Conservation (phyloP, 441 rosid genomes). For the Brassica hybrid region DNA sequence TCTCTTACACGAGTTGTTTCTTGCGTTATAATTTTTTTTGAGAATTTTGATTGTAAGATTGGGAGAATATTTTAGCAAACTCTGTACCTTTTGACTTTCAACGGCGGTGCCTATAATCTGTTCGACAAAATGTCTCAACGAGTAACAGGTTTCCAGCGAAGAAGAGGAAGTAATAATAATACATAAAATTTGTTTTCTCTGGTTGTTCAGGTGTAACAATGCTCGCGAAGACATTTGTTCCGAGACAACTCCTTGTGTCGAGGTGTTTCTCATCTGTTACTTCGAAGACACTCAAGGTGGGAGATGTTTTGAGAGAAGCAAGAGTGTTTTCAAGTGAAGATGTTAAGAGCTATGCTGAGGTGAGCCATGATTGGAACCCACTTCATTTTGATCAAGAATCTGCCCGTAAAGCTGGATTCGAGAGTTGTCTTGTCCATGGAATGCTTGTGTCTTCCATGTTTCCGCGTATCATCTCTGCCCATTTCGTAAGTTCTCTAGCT, state of each 20-base stretch:
- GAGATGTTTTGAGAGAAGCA: too few relatives aligned
- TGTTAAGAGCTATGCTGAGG: conserved; percentile 66
- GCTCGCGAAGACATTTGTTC: conserved; percentile 38
- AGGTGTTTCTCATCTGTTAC: conserved; percentile 52
- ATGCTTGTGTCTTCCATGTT: conserved; percentile 87
- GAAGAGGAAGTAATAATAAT: neutral
- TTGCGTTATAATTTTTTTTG: neutral
- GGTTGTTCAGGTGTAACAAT: conserved; percentile 34
- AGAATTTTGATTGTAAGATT: neutral
- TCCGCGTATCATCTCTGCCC: conserved; percentile 73
- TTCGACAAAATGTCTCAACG: conserved; percentile 33
- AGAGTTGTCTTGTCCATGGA: conserved; percentile 78
- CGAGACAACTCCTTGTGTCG: conserved; percentile 27
- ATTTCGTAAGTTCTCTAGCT: conserved; percentile 59
- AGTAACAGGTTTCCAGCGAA: neutral
- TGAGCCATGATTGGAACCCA: conserved; percentile 73
- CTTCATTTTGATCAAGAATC: conserved; percentile 70
- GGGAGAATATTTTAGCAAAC: neutral
- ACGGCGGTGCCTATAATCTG: conserved; percentile 16
- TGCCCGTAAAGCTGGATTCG: conserved; percentile 66
- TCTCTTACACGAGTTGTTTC: neutral
- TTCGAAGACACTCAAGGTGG: conserved; percentile 46
- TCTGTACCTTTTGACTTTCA: neutral
- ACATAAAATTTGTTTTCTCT: neutral
- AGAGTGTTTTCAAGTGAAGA: conserved; percentile 70